Conservation (phyloP, 2,329 filamentous ascomycete species). For the Hypoxylon sp. region DNA sequence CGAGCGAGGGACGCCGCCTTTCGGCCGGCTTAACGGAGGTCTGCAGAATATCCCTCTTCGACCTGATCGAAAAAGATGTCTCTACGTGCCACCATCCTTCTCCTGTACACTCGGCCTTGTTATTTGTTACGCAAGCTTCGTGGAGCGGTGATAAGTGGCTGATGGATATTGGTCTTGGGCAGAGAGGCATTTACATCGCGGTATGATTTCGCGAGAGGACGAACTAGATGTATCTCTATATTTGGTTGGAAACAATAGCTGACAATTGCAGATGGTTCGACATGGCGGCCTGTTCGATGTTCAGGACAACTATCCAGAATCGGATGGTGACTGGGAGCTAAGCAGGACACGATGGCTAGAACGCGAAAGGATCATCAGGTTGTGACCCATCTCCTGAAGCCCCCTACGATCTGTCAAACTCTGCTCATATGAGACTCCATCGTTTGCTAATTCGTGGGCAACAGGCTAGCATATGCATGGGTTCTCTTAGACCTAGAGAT, state of each 20-base stretch:
- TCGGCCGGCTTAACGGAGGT: slow-evolving; percentile 32
- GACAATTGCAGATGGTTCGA: slow-evolving; percentile 24
- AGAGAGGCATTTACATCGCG: slow-evolving; percentile 26
- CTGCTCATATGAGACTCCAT: background rate
- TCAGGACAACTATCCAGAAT: slow-evolving; percentile 15
- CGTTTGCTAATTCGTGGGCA: background rate
- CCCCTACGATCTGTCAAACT: background rate
- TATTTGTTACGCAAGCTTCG: slow-evolving; percentile 29
- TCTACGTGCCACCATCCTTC: slow-evolving; percentile 25
- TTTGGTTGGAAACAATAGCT: background rate
- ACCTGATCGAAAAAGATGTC: slow-evolving; percentile 28
- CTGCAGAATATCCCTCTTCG: slow-evolving; percentile 30
- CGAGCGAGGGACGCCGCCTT: slow-evolving; percentile 27
- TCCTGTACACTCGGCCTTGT: slow-evolving; percentile 21
- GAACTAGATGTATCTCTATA: background rate
- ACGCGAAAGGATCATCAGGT: slow-evolving; percentile 30
- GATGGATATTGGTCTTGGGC: slow-evolving; percentile 30
- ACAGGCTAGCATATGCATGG: slow-evolving; percentile 30
- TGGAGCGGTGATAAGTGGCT: slow-evolving; percentile 36
- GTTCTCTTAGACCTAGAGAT: slow-evolving; percentile 27
- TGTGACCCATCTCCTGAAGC: background rate
- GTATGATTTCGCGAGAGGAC: slow-evolving; percentile 6
- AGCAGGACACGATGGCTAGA: slow-evolving; percentile 22
- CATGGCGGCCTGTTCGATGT: slow-evolving; percentile 29
- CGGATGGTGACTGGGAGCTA: slow-evolving; percentile 12